Evolutionary conservation across 1,284 basidiomycete genomes (phyloP), one percentile per base, ranked within the genome.

Genomic region (Leccinum laetum): DNA sequence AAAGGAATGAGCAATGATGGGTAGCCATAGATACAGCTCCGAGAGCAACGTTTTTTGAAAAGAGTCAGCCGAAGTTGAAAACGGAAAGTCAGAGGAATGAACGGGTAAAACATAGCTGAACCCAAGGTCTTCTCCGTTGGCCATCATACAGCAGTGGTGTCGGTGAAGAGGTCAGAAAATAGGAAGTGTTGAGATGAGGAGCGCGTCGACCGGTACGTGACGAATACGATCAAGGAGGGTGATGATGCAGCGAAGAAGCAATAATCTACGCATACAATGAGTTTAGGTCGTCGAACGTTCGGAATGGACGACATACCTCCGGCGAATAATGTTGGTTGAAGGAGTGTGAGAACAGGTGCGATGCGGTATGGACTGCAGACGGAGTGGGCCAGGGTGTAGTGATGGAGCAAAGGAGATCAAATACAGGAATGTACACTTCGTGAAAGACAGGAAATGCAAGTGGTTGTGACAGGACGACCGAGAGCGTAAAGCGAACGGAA

Each of bases 231-330:
- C 8, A 66, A 62, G 13, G 65, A 74, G 60, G 5, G 65, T 29
- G 41, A 44, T 60, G 11, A 11, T 64, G 24, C 35, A 26, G n/a
- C 46, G 13, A 58, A 35, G 21, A 60, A 60, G 3, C 8, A 55
- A 26, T 26, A 26, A 37, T 62, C 67, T 76, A 9, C 41, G n/a
- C 2, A 18, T 7, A n/a, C 2, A 21, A 60, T 64, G 10, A 59
- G 49, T 16, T 39, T 39, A 57, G 29, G 53, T 37, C 29, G 13
- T 39, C 9, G 3, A 60, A 13, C 2, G 5, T 8, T 49, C 32
- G 5, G 24, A 57, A 14, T 39, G 14, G 14, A 26, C 24, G n/a
- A 44, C 64, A 18, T 66, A 75, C 75, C 70, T 72, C 37, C 24
- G 2, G 46, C 2, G 26, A 62, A 69, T 63, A 64, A 58, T 29